Conservation (phyloP, 1,284 basidiomycete species). For the Phaffia rhodozyma region DNA sequence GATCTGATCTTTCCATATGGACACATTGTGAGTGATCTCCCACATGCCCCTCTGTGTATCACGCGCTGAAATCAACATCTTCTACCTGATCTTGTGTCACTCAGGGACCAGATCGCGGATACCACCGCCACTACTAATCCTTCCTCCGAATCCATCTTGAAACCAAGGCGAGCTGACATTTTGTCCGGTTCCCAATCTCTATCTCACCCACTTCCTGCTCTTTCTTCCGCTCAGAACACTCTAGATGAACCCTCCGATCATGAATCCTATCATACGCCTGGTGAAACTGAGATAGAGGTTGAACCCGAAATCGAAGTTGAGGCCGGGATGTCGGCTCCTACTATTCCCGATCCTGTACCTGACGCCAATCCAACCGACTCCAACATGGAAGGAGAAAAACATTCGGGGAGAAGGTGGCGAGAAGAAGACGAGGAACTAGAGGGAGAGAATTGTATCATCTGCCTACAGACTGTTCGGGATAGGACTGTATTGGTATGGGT, state of each 20-base stretch:
- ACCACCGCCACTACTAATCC: too few relatives aligned
- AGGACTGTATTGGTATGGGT: conserved; percentile 53
- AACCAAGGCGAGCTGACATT: too few relatives aligned
- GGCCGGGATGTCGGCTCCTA: neutral
- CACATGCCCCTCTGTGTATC: too few relatives aligned
- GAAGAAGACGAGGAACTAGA: conserved; percentile 48
- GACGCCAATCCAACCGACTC: conserved; percentile 52
- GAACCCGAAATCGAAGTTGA: neutral
- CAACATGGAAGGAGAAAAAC: conserved; percentile 53
- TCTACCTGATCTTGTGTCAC: too few relatives aligned
- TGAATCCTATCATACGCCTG: neutral
- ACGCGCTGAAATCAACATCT: too few relatives aligned
- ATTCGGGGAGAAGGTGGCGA: conserved; percentile 50
- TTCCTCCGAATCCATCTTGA: too few relatives aligned
- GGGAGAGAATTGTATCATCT: conserved; percentile 41
- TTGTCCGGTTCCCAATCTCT: too few relatives aligned
- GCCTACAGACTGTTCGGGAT: conserved; percentile 61
- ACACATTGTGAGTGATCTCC: too few relatives aligned
- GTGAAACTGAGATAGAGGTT: neutral
- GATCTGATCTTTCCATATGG: too few relatives aligned
- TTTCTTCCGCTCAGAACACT: neutral
- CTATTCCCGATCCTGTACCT: too few relatives aligned
- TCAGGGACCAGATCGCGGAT: too few relatives aligned
- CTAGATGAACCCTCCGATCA: neutral
- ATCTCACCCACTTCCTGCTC: neutral